A percentile compares a stretch with the other conserved stretches of the same genome.
Conservation (phyloP, 2,329 filamentous ascomycete genomes). For the Cordyceps cicadae region DNA sequence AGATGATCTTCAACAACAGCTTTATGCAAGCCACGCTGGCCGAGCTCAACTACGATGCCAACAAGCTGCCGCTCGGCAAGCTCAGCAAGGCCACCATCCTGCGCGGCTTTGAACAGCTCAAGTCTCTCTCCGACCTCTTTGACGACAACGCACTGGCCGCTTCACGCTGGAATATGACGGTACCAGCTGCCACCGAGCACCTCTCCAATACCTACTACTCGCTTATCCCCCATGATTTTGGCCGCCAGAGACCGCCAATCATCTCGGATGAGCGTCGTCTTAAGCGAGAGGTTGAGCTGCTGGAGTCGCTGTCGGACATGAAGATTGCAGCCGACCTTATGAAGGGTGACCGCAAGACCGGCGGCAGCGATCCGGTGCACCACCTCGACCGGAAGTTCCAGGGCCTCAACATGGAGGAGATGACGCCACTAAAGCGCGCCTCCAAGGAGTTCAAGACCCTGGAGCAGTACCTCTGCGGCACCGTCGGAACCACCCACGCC, state of each 20-base stretch:
- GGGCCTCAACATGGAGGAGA: conserved; percentile 64
- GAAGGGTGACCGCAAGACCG: conserved; percentile 46
- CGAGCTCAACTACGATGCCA: conserved; percentile 60
- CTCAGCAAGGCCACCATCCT: conserved; percentile 71
- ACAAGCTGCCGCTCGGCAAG: conserved; percentile 77
- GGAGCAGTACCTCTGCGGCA: conserved; percentile 56
- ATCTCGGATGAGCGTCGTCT: conserved; percentile 50
- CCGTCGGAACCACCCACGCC: conserved; percentile 59
- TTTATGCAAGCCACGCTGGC: conserved; percentile 62
- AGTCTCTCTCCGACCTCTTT: conserved; percentile 64
- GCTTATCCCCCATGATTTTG: conserved; percentile 73
- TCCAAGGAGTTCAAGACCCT: conserved; percentile 59
- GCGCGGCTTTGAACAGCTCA: conserved; percentile 67
- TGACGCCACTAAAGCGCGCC: conserved; percentile 55
- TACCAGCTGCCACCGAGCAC: conserved; percentile 41
- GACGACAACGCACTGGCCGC: conserved; percentile 40
- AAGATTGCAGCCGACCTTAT: conserved; percentile 72
- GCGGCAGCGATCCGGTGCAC: conserved; percentile 45
- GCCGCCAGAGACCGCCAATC: conserved; percentile 62
- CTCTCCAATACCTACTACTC: conserved; percentile 76
- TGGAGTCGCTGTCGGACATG: conserved; percentile 79
- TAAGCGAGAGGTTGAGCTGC: conserved; percentile 68
- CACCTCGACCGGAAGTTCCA: conserved; percentile 65
- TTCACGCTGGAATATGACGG: conserved; percentile 31
- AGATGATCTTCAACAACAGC: conserved; percentile 73